Conservation (phyloP, 169 alveolate species). For the Cyclospora cayetanensis region DNA sequence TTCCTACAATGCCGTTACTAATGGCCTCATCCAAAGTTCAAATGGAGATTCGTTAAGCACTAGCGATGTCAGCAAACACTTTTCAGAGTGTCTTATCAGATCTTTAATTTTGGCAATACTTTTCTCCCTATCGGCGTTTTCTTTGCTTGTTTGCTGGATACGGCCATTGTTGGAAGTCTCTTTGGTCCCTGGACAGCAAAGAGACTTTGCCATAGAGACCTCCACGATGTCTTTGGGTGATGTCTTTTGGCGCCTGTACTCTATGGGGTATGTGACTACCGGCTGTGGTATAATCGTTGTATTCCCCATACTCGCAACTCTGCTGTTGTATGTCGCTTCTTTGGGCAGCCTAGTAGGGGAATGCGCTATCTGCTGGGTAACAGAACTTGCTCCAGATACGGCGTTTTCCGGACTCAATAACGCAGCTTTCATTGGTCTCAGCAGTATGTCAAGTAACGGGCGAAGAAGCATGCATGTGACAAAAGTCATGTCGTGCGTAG, state of each 20-base stretch:
- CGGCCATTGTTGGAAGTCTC: slow-evolving; percentile 51
- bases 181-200: slow-evolving; percentile 31
- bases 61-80: background rate
- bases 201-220: slow-evolving; percentile 47
- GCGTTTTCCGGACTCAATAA: background rate
- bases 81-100: slow-evolving; percentile 27
- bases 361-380: background rate
- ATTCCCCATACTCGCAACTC: slow-evolving; percentile 22
- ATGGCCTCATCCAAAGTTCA: background rate
- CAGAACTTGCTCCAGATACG: background rate
- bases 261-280: slow-evolving; percentile 1
- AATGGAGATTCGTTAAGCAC: background rate
- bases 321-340: slow-evolving; percentile 12
- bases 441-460: background rate
- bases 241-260: background rate
- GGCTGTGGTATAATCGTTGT: slow-evolving; percentile 15
- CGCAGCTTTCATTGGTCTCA: background rate
- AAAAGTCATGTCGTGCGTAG: background rate
- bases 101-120: background rate
- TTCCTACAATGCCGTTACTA: background rate
- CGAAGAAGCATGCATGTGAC: background rate
- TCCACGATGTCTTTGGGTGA: slow-evolving; percentile 15
- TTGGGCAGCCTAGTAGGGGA: slow-evolving; percentile 22
- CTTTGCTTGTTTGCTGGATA: slow-evolving; percentile 28
- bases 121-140: slow-evolving; percentile 8